Conservation (phyloP, 768 basidiomycete species). For the Lyophyllum atratum region DNA sequence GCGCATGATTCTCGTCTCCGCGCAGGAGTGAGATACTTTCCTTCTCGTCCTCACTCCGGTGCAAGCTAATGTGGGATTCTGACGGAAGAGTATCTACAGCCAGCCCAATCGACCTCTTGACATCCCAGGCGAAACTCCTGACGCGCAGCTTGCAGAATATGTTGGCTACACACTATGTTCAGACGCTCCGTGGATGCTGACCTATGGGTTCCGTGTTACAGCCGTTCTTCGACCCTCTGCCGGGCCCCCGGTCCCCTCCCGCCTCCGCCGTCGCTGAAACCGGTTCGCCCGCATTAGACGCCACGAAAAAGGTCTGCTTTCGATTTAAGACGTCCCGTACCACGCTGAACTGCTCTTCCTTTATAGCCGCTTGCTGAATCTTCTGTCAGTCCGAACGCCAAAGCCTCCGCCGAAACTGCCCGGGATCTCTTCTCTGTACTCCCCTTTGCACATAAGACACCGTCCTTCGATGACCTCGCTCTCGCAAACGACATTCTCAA, state of each 20-base stretch:
- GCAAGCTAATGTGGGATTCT: not conserved
- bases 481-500: not conserved
- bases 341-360: not conserved
- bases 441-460: conserved; percentile 13
- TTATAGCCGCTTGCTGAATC: not conserved
- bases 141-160: not conserved
- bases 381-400: not conserved
- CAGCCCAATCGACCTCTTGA: conserved; percentile 29
- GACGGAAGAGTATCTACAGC: conserved; percentile 27
- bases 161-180: not conserved
- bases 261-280: not conserved
- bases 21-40: conserved; percentile 15
- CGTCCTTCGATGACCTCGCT: conserved; percentile 9
- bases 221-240: not conserved
- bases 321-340: not conserved
- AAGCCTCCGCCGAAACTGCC: conserved; percentile 4
- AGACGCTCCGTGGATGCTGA: not conserved
- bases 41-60: not conserved
- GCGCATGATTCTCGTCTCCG: conserved; percentile 4
- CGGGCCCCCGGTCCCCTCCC: not conserved
- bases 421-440: conserved; percentile 15
- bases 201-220: not conserved
- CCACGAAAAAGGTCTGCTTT: not conserved
- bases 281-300: not conserved
- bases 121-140: conserved; percentile 15